A percentile compares a stretch with the other conserved stretches of the same genome.
Conservation (phyloP, 257 asterid species). For the Eucommia ulmoides region DNA sequence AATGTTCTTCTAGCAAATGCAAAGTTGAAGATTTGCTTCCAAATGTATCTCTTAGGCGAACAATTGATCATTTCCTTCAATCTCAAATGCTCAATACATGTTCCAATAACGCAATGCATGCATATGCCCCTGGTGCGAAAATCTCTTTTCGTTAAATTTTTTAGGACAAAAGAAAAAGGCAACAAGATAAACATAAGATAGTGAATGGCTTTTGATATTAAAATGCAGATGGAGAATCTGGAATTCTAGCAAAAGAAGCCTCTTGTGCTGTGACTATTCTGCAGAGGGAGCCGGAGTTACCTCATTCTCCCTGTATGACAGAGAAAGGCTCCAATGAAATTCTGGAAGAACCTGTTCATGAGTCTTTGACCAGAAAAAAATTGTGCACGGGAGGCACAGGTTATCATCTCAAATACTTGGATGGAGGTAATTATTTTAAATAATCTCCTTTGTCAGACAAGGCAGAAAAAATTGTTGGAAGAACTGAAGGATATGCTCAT, state of each 20-base stretch:
- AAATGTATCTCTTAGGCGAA: slow-evolving; percentile 63
- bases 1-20: slow-evolving; percentile 64
- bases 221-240: slow-evolving; percentile 85
- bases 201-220: slow-evolving; percentile 5
- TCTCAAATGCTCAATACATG: slow-evolving; percentile 39
- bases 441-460: slow-evolving; percentile 14
- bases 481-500: slow-evolving; percentile 18
- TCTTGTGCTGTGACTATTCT: slow-evolving; percentile 34
- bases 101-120: slow-evolving; percentile 34
- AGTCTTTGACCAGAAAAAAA: slow-evolving; percentile 19
- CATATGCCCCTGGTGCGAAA: slow-evolving; percentile 59
- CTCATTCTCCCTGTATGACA: slow-evolving; percentile 63
- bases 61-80: slow-evolving; percentile 63
- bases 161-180: not conserved
- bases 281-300: slow-evolving; percentile 39
- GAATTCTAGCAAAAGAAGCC: slow-evolving; percentile 54
- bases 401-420: not conserved
- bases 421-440: slow-evolving; percentile 16
- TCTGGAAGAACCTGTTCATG: slow-evolving; percentile 19
- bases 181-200: not conserved
- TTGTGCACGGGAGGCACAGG: slow-evolving; percentile 16
- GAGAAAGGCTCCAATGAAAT: slow-evolving; percentile 71
- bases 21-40: slow-evolving; percentile 61
- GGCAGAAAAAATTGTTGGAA: slow-evolving; percentile 18
- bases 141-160: not conserved